Evolutionary conservation across 768 basidiomycete genomes (phyloP), one percentile per base, ranked within the genome.

Genomic region (Suillus sp.): DNA sequence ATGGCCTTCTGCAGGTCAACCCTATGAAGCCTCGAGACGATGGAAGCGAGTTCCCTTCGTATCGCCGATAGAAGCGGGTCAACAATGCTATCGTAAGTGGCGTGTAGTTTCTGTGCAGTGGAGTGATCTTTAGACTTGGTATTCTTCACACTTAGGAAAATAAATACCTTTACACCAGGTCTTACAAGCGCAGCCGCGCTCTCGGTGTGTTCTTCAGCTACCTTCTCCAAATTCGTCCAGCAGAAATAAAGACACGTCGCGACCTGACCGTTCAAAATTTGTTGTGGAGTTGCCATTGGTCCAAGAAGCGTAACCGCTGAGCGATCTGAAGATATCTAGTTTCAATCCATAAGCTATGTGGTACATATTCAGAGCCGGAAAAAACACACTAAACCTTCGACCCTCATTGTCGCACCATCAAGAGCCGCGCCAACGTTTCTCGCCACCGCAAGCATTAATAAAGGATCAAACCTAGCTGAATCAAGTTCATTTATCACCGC

Each of bases 401-500:
- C 75, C 62, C 89, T 83, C 7, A 81, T 79, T 25, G 86, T 69
- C 67, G 93, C 79, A 65, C 79, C 82, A n/a, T 95, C 93, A 54
- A 99, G 71, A 61, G 87, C 86, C 2, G 83, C 78, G 11, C 82
- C 82, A 0, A 85, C 87, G 70, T 86, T 89, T 73, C 88, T 89
- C 16, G 95, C 93, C 9, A 97, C 88, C 7, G 87, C 82, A 63
- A 83, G 84, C 13, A 93, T 86, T 16, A 99, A 79, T 42, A 99
- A 74, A 0, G 96, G 96, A 76, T 99, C 97, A 72, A 96, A 97
- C 65, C 89, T 84, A 16, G 94, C 94, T 2, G 93, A 87, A 74
- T 98, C 95, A 5, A 99, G 84, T 70, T 99, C 97, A 73, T 99
- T 99, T 32, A 87, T 86, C 25, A 96, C 81, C 1, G 85, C 82